A percentile compares a stretch with the other conserved stretches of the same genome.
These are phyloP conservation scores for Trichoderma cornu-damae DNA, from an alignment of 2,329 filamentous ascomycete species.

Conservation along the genomic window DNA sequence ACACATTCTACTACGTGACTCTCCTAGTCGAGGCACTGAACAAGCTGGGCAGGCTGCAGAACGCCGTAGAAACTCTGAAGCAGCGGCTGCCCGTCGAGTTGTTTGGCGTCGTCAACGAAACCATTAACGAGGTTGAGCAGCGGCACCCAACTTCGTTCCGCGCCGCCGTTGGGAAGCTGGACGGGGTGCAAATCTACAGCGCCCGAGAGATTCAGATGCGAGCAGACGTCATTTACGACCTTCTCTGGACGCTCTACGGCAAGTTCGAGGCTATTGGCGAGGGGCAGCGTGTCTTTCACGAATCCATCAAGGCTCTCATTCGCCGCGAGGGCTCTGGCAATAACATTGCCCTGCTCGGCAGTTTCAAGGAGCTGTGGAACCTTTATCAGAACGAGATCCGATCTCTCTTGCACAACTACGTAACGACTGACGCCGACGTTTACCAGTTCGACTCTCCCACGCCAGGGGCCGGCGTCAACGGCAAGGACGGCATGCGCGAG, in stretches of 20 bases:
- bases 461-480: slow-evolving; percentile 42
- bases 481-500: slow-evolving; percentile 48
- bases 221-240: slow-evolving; percentile 81
- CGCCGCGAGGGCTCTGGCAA: slow-evolving; percentile 68
- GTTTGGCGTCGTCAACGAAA: slow-evolving; percentile 90
- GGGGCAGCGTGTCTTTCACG: slow-evolving; percentile 88
- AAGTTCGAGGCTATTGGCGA: slow-evolving; percentile 98
- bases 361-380: slow-evolving; percentile 97
- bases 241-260: slow-evolving; percentile 86
- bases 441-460: slow-evolving; percentile 57
- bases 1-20: slow-evolving; percentile 90
- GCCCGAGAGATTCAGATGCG: slow-evolving; percentile 69
- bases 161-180: slow-evolving; percentile 50
- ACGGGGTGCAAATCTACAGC: slow-evolving; percentile 58
- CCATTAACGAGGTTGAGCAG: slow-evolving; percentile 88
- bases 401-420: slow-evolving; percentile 88
- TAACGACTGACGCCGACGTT: slow-evolving; percentile 81
- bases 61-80: slow-evolving; percentile 83
- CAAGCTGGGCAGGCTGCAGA: slow-evolving; percentile 78
- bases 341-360: slow-evolving; percentile 65
- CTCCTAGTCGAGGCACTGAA: slow-evolving; percentile 85
- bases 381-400: slow-evolving; percentile 96
- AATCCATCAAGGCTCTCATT: slow-evolving; percentile 81
- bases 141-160: slow-evolving; percentile 79
- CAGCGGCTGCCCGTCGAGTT: slow-evolving; percentile 90